Conservation (phyloP, 192 early-diverging fungal species). For the Dimargaris verticillata region DNA sequence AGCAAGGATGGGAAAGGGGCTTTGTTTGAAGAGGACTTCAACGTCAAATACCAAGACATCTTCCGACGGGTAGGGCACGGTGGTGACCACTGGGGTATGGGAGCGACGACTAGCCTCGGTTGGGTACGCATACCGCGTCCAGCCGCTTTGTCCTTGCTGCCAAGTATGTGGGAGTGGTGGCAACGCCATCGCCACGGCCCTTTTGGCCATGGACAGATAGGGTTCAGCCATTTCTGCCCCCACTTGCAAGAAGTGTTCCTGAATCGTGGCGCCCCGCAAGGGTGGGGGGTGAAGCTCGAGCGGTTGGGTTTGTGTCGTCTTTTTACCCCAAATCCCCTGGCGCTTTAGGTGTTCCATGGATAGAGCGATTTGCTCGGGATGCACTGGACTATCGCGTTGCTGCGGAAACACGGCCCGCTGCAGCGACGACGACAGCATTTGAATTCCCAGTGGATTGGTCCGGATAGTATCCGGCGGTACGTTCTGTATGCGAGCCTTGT, state of each 20-base stretch:
- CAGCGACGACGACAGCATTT: constrained; percentile 25
- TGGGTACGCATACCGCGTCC: constrained; percentile 63
- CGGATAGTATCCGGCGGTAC: too few relatives aligned
- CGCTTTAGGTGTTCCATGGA: constrained; percentile 23
- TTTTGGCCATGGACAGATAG: constrained; percentile 33
- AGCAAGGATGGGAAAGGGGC: constrained; percentile 67
- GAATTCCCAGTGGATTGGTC: constrained; percentile 26
- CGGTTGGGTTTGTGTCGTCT: constrained; percentile 20
- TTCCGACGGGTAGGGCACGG: too few relatives aligned
- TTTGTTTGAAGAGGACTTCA: constrained; percentile 52
- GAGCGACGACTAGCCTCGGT: too few relatives aligned
- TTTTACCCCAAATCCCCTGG: constrained; percentile 25
- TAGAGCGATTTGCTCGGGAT: constrained; percentile 18
- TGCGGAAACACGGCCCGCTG: constrained; percentile 18
- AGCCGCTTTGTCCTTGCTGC: constrained; percentile 48
- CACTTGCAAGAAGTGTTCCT: constrained; percentile 62
- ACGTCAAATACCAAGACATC: constrained; percentile 71
- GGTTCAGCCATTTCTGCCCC: constrained; percentile 44
- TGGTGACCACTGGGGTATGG: constrained; percentile 18
- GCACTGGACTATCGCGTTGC: constrained; percentile 13
- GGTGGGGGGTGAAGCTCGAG: constrained; percentile 32
- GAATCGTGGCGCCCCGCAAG: constrained; percentile 36
- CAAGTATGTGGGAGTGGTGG: constrained; percentile 27
- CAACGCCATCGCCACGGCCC: constrained; percentile 19
- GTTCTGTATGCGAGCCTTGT: too few relatives aligned